Conservation (phyloP, 2,329 filamentous ascomycete genomes). For the Aureobasidium namibiae region DNA sequence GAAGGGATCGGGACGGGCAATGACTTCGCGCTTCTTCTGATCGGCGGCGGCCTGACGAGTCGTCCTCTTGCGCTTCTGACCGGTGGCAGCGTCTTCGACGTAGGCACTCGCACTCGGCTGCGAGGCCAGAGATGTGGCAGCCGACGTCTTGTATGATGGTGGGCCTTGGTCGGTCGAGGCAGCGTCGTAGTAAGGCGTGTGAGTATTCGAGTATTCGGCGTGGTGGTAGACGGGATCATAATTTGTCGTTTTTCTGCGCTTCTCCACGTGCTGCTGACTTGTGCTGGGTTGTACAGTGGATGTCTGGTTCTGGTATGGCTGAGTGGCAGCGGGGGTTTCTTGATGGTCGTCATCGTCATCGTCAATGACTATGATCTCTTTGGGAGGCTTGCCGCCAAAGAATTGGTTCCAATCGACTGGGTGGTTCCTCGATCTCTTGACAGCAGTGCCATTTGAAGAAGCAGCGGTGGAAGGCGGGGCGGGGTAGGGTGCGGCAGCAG, state of each 20-base stretch:
- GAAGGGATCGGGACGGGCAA: slow-evolving; percentile 53
- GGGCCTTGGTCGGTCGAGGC: slow-evolving; percentile 77
- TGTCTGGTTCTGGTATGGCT: slow-evolving; percentile 13
- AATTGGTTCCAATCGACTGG: slow-evolving; percentile 30
- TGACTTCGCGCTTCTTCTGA: slow-evolving; percentile 63
- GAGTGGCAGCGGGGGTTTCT: slow-evolving; percentile 14
- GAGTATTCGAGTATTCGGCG: slow-evolving; percentile 63
- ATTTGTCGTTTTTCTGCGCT: slow-evolving; percentile 63
- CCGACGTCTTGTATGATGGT: slow-evolving; percentile 73
- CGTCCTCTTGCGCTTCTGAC: slow-evolving; percentile 80
- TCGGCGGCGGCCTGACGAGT: slow-evolving; percentile 74
- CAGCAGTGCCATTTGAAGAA: slow-evolving; percentile 7
- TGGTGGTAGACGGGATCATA: slow-evolving; percentile 65
- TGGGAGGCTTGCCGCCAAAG: slow-evolving; percentile 32
- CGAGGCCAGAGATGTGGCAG: slow-evolving; percentile 70
- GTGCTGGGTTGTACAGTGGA: slow-evolving; percentile 19
- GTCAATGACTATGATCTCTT: slow-evolving; percentile 46
- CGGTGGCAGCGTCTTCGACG: slow-evolving; percentile 58
- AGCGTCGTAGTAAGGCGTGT: slow-evolving; percentile 60
- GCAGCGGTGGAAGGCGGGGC: neutral
- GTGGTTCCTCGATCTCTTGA: slow-evolving; percentile 15
- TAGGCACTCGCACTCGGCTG: slow-evolving; percentile 52
- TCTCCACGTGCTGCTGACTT: slow-evolving; percentile 48
- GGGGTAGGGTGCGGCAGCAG: slow-evolving; percentile 10
- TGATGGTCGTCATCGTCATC: slow-evolving; percentile 29